Evolutionary conservation across 2,329 filamentous ascomycete species (phyloP), one percentile per base, ranked within the genome.

Genomic region (Aspergillus sp.): DNA sequence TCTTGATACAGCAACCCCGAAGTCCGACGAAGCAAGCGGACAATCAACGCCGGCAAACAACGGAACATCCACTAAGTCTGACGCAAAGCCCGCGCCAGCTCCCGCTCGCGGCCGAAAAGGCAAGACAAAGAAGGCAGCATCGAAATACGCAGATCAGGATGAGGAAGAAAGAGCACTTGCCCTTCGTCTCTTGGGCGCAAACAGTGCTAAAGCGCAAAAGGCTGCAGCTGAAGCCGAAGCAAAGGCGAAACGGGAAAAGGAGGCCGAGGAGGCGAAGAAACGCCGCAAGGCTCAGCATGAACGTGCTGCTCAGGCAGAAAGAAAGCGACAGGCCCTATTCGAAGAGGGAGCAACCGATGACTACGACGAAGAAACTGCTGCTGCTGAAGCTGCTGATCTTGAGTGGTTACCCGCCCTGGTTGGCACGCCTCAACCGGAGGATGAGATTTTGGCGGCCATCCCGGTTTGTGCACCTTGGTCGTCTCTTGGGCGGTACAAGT

Each of bases 91-190:
- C 55, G 50, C 57, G 3, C 56, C 55, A 21, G 57, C 68, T 14
- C 63, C 67, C 46, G 75, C 82, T 14, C 87, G 93, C 57, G 91
- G 92, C 31, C 91, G 96, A 73, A 87, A 85, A 57, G 84, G 83
- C 59, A 96, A 96, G 72, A 87, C 88, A 44, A 96, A 96, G 79
- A 96, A 95, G 73, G 87, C 91, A 2, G 91, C 91, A 3, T 80
- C 85, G 58, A 97, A 96, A 73, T 99, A 99, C 77, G 93, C 90
- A 46, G 81, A 96, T 66, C 95, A 98, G 80, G 93, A 98, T 66
- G 92, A 96, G 55, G 93, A 96, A 74, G 95, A 99, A 69, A 90
- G 92, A 12, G 85, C 84, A 6, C 84, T 93, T 0, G 91, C 92
- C 33, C 89, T 97, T 75, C 83, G 87, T 23, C 82, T 98, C n/a